Base-by-base conservation (phyloP, 1,284 basidiomycete genomes). In the Microbotryum violaceum region DNA sequence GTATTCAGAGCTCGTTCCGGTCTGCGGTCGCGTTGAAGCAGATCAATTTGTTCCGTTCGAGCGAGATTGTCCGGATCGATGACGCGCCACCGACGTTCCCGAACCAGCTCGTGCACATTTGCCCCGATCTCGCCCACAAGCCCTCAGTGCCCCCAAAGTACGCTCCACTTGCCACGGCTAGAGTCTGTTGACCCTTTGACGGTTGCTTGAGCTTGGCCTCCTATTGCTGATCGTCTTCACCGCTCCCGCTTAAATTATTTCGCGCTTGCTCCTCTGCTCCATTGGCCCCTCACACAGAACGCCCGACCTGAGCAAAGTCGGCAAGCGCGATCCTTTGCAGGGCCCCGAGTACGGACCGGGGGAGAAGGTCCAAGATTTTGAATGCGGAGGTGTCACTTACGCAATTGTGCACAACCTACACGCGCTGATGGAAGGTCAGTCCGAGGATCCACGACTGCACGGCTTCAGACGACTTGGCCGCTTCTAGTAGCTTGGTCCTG, bases 401-500 rank as follows among this genome's bases (percentile, higher is more conserved):
- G 18, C 58, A 6, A 45, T 66, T 56, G 58, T 66, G 27, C 61
- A 61, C 53, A 63, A 63, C 56, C 50, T 63, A 29, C 58, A 63
- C 47, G 61, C 61, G 18, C 50, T 63, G n/a, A 52, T 60, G 52
- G 25, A 46, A 27, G 56, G 52, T 49, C 18, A 47, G 50, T 44
- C 31, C 49, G 33, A 21, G 21, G 37, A 42, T 42, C 50, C 46
- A 46, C 29, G 33, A 14, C 25, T 20, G 31, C n/a, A 20, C 51
- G 18, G 9, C 27, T n/a, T 6, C 27, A 45, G 12, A 37, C 50
- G 37, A 25, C 31, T 27, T 42, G 8, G 1, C 14, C 4, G n/a
- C 29, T 23, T 12, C 21, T 1, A 23, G n/a, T 1, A 23, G n/a
- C 29, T 5, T 49, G 9, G 8, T 27, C 12, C 47, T 42, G 10